phyloP scores from a whole-genome alignment of 352 stramenopile species.

The Phytophthora agathidicida region DNA sequence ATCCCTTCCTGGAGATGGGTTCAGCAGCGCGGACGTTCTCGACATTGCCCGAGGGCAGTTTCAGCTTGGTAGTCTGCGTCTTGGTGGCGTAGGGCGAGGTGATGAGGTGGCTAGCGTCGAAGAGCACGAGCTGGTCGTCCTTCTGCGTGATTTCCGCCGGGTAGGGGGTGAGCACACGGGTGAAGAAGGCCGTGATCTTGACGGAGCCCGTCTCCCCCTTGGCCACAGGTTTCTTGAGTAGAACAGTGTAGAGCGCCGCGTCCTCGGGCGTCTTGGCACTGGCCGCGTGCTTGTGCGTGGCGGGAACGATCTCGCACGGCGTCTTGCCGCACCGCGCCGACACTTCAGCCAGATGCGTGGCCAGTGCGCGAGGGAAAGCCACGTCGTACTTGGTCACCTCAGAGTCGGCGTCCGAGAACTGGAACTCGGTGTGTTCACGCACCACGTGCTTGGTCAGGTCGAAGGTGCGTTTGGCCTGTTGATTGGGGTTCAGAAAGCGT shows the following conservation, averaged over 20 bases:
- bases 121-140: slow-evolving; percentile 88
- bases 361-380: slow-evolving; percentile 61
- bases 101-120: slow-evolving; percentile 68
- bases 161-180: slow-evolving; percentile 79
- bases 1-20: slow-evolving; percentile 75
- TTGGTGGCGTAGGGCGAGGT: slow-evolving; percentile 77
- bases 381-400: slow-evolving; percentile 68
- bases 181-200: slow-evolving; percentile 84
- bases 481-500: slow-evolving; percentile 1
- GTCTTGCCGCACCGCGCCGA: slow-evolving; percentile 78
- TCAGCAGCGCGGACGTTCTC: slow-evolving; percentile 70
- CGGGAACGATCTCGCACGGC: slow-evolving; percentile 65
- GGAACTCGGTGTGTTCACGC: slow-evolving; percentile 72
- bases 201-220: slow-evolving; percentile 58
- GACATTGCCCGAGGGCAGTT: slow-evolving; percentile 75
- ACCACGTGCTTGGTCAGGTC: slow-evolving; percentile 88
- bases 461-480: slow-evolving; percentile 79
- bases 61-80: slow-evolving; percentile 87
- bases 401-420: slow-evolving; percentile 69
- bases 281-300: slow-evolving; percentile 33
- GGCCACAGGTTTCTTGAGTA: slow-evolving; percentile 64
- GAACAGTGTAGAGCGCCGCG: slow-evolving; percentile 71
- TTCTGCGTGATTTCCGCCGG: slow-evolving; percentile 77
- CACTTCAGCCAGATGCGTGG: slow-evolving; percentile 60
- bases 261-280: slow-evolving; percentile 31